A percentile compares a stretch with the other conserved stretches of the same genome.
phyloP scores from a whole-genome alignment of 202 grass and related monocot genomes.

The Setaria italica region DNA sequence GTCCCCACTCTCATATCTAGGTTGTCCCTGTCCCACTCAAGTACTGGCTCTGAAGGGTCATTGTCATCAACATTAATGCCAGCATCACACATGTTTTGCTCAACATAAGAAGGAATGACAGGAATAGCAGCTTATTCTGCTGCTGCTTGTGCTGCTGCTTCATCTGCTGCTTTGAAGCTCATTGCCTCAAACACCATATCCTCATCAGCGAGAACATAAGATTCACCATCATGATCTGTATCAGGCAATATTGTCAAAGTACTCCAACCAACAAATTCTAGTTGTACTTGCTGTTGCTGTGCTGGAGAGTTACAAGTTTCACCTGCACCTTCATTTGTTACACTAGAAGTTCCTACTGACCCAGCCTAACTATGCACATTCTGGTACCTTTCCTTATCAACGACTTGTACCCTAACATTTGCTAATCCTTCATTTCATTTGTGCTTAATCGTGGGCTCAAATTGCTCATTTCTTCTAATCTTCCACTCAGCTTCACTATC shows the following conservation, averaged over 20 bases:
- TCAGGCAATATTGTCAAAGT: background rate
- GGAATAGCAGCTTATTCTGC: background rate
- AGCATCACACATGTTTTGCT: background rate
- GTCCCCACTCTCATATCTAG: background rate
- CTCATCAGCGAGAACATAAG: background rate
- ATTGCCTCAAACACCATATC: background rate
- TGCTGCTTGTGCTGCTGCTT: background rate
- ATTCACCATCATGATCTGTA: background rate
- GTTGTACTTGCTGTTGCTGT: background rate
- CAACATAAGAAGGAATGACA: background rate
- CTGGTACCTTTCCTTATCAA: background rate
- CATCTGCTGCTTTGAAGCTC: background rate
- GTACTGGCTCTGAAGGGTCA: background rate
- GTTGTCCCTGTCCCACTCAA: background rate
- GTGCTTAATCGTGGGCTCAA: background rate
- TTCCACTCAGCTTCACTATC: background rate
- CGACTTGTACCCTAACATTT: background rate
- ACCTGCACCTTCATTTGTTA: background rate
- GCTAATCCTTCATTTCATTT: background rate
- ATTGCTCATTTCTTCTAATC: background rate
- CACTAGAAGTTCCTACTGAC: background rate
- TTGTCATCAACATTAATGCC: background rate
- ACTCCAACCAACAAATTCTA: background rate
- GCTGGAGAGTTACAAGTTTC: background rate
- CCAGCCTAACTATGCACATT: accelerated